Evolutionary conservation across 106 monocot genomes (phyloP), one percentile per base, ranked within the genome.

Genomic region (Iris macrosiphon): DNA sequence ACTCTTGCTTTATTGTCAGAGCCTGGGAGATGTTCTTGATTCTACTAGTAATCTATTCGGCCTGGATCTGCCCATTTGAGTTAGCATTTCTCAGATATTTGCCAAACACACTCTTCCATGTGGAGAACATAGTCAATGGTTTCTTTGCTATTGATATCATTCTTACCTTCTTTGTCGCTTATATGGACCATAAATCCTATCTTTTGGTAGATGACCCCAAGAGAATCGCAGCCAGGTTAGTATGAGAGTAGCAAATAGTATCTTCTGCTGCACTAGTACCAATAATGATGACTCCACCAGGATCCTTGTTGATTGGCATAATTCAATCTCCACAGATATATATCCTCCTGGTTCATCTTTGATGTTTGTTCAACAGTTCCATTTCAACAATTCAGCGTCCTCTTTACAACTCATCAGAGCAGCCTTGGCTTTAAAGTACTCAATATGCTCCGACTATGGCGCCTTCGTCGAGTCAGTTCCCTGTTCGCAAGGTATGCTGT

Each of bases 21-120:
- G 77, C 70, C 6, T 86, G 86, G 86, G 65, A 81, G 40, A 71
- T 64, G 46, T 86, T 80, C 56, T 74, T 86, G 43, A 74, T 80
- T 41, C 15, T 86, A 16, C 73, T 86, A 33, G 86, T 86, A 7
- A 63, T 86, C 56, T 86, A 77, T 33, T 86, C 86, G 7, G 76
- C 80, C 26, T 86, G 76, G 76, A 59, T 86, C 31, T 86, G 86
- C 66, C 86, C 86, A 8, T 81, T 86, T 23, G 86, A 86, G 45
- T 50, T 86, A 30, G 86, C 73, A 31, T 86, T 86, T 60, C 49
- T 74, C 34, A 76, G 61, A 77, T 66, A 74, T 52, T 37, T 80
- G 51, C 70, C 86, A 31, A 18, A 53, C 6, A 59, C 52, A 19
- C 58, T 77, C 17, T 71, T 70, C 17, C 40, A 62, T 15, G 63